Base-by-base conservation (phyloP, 2,329 filamentous ascomycete genomes). In the Aspergillus calidoustus region DNA sequence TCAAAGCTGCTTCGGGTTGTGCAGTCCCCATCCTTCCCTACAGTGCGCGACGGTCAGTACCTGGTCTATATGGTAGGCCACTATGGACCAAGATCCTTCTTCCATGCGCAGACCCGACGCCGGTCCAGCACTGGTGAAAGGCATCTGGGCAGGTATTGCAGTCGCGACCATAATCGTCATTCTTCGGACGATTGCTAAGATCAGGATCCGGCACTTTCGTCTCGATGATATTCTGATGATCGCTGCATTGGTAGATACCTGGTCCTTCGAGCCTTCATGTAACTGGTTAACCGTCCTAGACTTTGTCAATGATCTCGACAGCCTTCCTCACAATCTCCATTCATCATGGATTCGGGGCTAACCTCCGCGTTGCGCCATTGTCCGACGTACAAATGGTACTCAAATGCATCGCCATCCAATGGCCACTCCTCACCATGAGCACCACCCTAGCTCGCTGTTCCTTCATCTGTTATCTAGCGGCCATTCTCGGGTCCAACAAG, bases 191-290 rank as follows among this genome's bases (percentile, higher is more conserved):
- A 28, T 58, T 9, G 62, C 61, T 22, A 63, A 66, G 17, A n/a
- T 56, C 22, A 54, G 46, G 7, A 62, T 66, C 43, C 61, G 61
- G 2, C 55, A 60, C 7, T 54, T 62, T 19, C 44, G 47, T 7
- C 13, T 57, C 4, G 66, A 62, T 6, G 67, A 66, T 28, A 17
- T 65, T 2, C 48, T 62, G 38, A 53, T 66, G 28, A 43, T 65
- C n/a, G 55, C 54, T 4, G 34, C 62, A 4, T 49, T 65, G 41
- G 60, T 66, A 28, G 25, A 58, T 22, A 49, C 43, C 19, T 28
- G 1, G 25, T 19, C 19, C 19, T 19, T 19, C 19, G 19, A 19
- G 19, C 19, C 19, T 2, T 19, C 19, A 19, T 19, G 19, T 19
- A 19, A 19, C 19, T 19, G 19, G 19, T 19, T 19, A 19, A 41